A percentile compares a stretch with the other conserved stretches of the same genome.
Evolutionary conservation across 1,284 basidiomycete species (phyloP).

Genomic region (Trametes hirsuta): DNA sequence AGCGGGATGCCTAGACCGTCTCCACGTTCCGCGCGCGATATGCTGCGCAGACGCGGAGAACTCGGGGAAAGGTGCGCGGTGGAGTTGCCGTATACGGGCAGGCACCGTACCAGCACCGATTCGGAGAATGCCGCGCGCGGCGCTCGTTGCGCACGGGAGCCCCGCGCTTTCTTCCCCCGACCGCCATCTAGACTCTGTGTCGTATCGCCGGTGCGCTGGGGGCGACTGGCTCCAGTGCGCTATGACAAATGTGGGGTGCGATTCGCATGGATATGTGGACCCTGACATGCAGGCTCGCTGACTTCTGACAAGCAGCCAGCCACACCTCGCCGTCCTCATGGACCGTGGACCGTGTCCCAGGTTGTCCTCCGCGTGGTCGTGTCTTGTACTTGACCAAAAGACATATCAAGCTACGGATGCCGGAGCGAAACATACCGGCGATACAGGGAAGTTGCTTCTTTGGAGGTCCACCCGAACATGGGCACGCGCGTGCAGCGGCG

Average conservation of each 20-base stretch:
- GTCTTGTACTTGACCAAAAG: background rate
- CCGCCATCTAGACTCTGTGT: too few relatives aligned
- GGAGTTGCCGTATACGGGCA: too few relatives aligned
- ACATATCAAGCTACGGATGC: background rate
- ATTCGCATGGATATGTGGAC: background rate
- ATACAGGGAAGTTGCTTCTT: background rate
- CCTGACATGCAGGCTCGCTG: background rate
- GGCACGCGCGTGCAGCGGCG: background rate
- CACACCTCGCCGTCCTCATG: too few relatives aligned
- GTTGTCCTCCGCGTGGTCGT: background rate
- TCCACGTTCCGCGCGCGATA: too few relatives aligned
- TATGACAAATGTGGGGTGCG: background rate
- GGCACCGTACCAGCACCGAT: too few relatives aligned
- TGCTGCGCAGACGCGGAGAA: too few relatives aligned
- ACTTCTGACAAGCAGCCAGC: background rate
- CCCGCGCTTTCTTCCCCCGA: too few relatives aligned
- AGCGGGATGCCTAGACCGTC: too few relatives aligned
- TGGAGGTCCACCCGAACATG: background rate
- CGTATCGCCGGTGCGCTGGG: background rate
- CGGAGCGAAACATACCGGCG: slow-evolving; percentile 1
- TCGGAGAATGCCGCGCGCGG: too few relatives aligned
- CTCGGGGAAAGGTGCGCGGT: too few relatives aligned
- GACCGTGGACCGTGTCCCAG: background rate
- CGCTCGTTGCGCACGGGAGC: too few relatives aligned
- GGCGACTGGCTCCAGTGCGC: background rate